Evolutionary conservation across 345 rosid species (phyloP).

Genomic region (Sisymbrium irio): DNA sequence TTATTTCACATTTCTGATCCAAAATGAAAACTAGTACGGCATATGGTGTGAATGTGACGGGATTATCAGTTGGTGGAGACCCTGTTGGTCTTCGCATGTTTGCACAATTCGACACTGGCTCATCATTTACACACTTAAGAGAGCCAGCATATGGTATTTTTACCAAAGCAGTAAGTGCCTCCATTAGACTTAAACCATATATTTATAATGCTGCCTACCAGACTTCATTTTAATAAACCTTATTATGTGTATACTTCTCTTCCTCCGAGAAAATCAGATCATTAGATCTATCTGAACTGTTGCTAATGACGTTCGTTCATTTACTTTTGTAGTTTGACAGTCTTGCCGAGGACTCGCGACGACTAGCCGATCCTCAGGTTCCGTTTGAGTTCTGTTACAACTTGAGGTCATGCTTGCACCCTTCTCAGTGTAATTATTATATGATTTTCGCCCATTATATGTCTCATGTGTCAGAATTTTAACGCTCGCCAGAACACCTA

Average conservation of each 20-base stretch:
- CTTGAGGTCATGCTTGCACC: conserved; percentile 13
- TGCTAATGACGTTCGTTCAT: not conserved
- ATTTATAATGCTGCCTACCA: not conserved
- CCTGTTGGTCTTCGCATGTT: conserved; percentile 38
- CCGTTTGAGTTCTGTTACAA: conserved; percentile 81
- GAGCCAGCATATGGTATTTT: conserved; percentile 73
- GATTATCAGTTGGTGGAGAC: conserved; percentile 47
- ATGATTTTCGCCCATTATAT: not conserved
- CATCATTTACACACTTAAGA: conserved; percentile 75
- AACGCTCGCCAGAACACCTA: not conserved
- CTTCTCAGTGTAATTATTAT: conserved; percentile 1
- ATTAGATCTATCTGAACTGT: not conserved
- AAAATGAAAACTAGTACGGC: conserved; percentile 43
- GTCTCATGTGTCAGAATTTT: not conserved
- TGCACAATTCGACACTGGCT: conserved; percentile 83
- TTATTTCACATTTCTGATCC: conserved; percentile 12
- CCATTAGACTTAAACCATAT: not conserved
- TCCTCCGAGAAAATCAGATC: not conserved
- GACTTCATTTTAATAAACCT: not conserved
- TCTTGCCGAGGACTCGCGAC: conserved; percentile 42
- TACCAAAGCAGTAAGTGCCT: conserved; percentile 53
- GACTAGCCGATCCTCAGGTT: conserved; percentile 24
- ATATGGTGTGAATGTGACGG: conserved; percentile 68
- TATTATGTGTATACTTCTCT: not conserved
- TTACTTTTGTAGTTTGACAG: conserved; percentile 56